These are phyloP conservation scores for Ceratocystis variospora DNA, from an alignment of 2,329 filamentous ascomycete genomes.

Conservation along the genomic window DNA sequence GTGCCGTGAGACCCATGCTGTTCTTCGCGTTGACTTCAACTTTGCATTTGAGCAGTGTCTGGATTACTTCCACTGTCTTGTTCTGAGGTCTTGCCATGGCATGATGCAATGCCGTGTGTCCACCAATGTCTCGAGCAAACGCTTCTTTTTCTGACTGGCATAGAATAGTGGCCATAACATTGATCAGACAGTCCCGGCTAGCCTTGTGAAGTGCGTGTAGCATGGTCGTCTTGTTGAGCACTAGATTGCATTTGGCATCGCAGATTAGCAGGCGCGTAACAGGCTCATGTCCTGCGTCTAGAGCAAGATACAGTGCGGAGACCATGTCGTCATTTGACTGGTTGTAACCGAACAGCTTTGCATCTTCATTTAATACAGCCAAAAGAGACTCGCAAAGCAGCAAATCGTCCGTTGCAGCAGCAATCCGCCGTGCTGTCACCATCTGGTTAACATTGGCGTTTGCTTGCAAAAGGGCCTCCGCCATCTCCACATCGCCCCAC, in stretches of 20 bases:
- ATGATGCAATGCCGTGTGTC: conserved; percentile 12
- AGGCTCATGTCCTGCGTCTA: conserved; percentile 11
- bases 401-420: neutral
- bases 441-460: conserved; percentile 7
- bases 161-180: neutral
- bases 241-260: neutral
- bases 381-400: conserved; percentile 3
- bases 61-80: neutral
- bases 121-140: neutral
- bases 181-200: neutral
- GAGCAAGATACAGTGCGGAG: conserved; percentile 14
- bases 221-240: conserved; percentile 6
- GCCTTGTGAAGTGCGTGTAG: conserved; percentile 16
- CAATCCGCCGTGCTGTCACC: conserved; percentile 1
- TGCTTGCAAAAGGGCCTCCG: neutral
- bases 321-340: neutral
- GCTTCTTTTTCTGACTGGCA: neutral
- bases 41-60: neutral
- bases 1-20: conserved; percentile 9
- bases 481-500: conserved; percentile 3
- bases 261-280: conserved; percentile 6
- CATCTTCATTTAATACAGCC: conserved; percentile 10
- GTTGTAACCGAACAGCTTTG: conserved; percentile 3
- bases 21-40: conserved; percentile 1
- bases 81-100: conserved; percentile 9